Evolutionary conservation across 23 red algal species (phyloP).

Genomic region (Agarophyton chilense): DNA sequence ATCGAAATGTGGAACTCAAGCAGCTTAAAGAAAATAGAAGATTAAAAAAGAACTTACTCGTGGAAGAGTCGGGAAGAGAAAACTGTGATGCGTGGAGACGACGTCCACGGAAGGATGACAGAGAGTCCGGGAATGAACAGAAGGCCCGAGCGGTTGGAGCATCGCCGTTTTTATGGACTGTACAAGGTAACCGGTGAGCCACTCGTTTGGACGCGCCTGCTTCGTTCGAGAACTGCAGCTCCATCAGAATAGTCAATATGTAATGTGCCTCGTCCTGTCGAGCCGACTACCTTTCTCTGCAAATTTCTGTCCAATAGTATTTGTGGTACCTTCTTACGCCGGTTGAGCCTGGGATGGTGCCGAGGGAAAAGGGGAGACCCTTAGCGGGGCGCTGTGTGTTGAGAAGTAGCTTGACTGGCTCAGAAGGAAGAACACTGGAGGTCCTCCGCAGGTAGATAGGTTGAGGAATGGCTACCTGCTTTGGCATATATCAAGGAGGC

Average conservation of each 20-base stretch:
- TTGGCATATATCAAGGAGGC: too few relatives aligned
- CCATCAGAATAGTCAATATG: background rate
- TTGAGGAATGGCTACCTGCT: too few relatives aligned
- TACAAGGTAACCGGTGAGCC: conserved; percentile 53
- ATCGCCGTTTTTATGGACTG: conserved; percentile 43
- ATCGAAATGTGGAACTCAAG: background rate
- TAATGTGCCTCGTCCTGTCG: too few relatives aligned
- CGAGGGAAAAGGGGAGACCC: too few relatives aligned
- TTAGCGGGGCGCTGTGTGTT: too few relatives aligned
- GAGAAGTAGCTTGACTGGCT: too few relatives aligned
- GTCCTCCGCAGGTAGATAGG: too few relatives aligned
- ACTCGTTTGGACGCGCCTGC: background rate
- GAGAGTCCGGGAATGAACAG: conserved; percentile 55
- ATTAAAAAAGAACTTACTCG: conserved; percentile 1
- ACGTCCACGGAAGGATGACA: conserved; percentile 52
- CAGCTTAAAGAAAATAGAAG: background rate
- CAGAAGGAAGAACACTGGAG: too few relatives aligned
- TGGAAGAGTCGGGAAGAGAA: conserved; percentile 17
- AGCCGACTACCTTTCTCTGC: too few relatives aligned
- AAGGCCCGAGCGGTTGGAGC: conserved; percentile 56
- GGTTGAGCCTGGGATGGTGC: too few relatives aligned
- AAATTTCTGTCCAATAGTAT: too few relatives aligned
- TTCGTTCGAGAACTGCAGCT: conserved; percentile 15
- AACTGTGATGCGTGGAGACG: conserved; percentile 11
- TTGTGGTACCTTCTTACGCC: too few relatives aligned